A percentile compares a stretch with the other conserved stretches of the same genome.
Evolutionary conservation across 495 filamentous ascomycete genomes (phyloP).

Genomic region (Pyrenopolyporus hunteri): DNA sequence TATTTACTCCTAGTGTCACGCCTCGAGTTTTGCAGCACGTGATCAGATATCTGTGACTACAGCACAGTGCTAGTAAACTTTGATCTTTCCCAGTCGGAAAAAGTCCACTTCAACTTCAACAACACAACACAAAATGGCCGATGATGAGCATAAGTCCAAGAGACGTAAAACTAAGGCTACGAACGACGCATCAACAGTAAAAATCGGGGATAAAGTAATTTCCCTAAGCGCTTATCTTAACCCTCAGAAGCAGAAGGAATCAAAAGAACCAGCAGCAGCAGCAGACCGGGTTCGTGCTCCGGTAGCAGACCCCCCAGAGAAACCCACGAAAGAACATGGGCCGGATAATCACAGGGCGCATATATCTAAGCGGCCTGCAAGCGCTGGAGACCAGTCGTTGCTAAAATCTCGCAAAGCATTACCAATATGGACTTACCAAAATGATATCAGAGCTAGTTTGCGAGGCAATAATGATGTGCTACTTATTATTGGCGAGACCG

Average conservation of each 20-base stretch:
- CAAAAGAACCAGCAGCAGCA: slow-evolving; percentile 20
- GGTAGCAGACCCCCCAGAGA: slow-evolving; percentile 17
- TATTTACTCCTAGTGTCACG: too few species aligned
- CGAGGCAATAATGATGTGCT: slow-evolving; percentile 72
- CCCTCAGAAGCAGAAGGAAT: slow-evolving; percentile 40
- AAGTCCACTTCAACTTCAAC: neutral
- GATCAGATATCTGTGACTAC: neutral
- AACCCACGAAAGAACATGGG: neutral
- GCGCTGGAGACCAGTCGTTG: slow-evolving; percentile 41
- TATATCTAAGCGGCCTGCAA: neutral
- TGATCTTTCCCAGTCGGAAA: neutral
- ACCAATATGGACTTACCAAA: slow-evolving; percentile 78
- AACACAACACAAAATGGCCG: slow-evolving; percentile 15
- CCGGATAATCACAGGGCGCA: slow-evolving; percentile 4
- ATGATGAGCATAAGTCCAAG: slow-evolving; percentile 39
- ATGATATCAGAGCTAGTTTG: slow-evolving; percentile 70
- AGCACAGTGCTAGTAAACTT: neutral
- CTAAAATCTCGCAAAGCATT: slow-evolving; percentile 61
- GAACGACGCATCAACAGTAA: slow-evolving; percentile 40
- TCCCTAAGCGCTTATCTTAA: slow-evolving; percentile 50
- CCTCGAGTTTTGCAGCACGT: too few species aligned
- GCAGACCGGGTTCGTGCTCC: slow-evolving; percentile 3
- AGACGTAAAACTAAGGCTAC: slow-evolving; percentile 38
- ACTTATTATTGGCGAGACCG: slow-evolving; percentile 90
- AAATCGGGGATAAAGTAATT: slow-evolving; percentile 48